Base-by-base conservation (phyloP, 495 filamentous ascomycete genomes). In the Penicillium cataractarum region DNA sequence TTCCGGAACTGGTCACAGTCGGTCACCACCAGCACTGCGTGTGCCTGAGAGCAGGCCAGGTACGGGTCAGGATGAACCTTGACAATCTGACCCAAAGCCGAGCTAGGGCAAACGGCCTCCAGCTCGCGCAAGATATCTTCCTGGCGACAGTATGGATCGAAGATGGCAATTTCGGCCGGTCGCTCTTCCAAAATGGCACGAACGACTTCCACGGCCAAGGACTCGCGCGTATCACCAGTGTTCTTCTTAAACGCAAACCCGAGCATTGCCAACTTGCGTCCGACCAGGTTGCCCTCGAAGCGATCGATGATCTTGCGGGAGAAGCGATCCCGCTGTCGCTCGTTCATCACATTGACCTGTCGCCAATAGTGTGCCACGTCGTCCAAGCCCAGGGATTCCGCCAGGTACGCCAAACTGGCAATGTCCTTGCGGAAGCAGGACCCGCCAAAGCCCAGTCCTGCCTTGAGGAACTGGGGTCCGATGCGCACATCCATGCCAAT, bases 391-490 rank as follows among this genome's bases (percentile, higher is more conserved):
- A 93, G 73, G 3, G 85, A 85, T 57, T 90, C 86, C 5, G 91
- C 87, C 13, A 94, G 77, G 69, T 93, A 93, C 7, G 87, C 84
- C 26, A 95, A 76, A 71, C 85, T 91, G 15, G 91, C 81, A 66
- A 93, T 86, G 64, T 95, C 91, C 71, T 95, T 95, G 69, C 89
- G 87, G 73, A 95, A 93, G 75, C 90, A 92, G 15, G 87, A 90
- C 5, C 90, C 90, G n/a, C 90, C 89, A 65, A 93, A 94, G 0
- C 91, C 91, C 32, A 91, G 81, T 17, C 87, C 87, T 2, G 91
- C 87, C 70, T 91, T 88, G n/a, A 95, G 77, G 78, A 92, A 92
- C 64, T 85, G 83, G 4, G 83, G 74, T 0, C 91, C 91, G 37
- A 95, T 89, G 42, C 91, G 80, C 4, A 78, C 77, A 71, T 95